Evolutionary conservation across 129 eudicot species (phyloP).

Genomic region (Helichrysum umbraculigerum): DNA sequence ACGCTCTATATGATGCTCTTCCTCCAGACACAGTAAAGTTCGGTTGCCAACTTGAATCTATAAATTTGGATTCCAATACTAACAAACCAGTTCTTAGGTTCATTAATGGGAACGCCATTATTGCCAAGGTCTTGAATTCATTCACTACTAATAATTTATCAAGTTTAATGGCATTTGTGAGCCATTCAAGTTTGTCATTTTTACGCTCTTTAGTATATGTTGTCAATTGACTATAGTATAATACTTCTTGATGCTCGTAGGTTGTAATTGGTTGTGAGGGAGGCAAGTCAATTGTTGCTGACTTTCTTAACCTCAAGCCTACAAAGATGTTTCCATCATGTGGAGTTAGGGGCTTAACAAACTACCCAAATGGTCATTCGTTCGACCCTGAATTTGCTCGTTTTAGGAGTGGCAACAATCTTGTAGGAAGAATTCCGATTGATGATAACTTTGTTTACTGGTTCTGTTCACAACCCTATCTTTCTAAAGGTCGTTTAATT

Average conservation of each 20-base stretch:
- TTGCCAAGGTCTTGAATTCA: conserved; percentile 53
- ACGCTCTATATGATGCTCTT: conserved; percentile 54
- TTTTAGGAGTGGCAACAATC: conserved; percentile 27
- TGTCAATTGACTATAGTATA: neutral
- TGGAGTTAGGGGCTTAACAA: conserved; percentile 53
- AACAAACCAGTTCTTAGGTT: conserved; percentile 44
- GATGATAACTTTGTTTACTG: conserved; percentile 52
- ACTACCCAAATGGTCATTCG: conserved; percentile 58
- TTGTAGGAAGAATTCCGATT: conserved; percentile 52
- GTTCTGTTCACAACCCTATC: conserved; percentile 38
- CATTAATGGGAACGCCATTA: conserved; percentile 47
- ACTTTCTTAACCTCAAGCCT: conserved; percentile 50
- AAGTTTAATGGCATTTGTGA: neutral
- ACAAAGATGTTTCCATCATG: conserved; percentile 33
- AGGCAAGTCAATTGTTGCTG: conserved; percentile 44
- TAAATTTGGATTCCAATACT: conserved; percentile 37
- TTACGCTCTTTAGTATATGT: too few relatives aligned
- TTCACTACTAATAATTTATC: neutral
- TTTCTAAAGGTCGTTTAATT: conserved; percentile 10
- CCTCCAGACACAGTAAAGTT: conserved; percentile 56
- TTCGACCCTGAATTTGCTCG: conserved; percentile 42
- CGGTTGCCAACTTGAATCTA: conserved; percentile 47
- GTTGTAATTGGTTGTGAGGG: conserved; percentile 72
- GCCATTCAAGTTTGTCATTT: neutral
- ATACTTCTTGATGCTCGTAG: conserved; percentile 25